Conservation (phyloP, 371 early-diverging fungal species). For the Gilbertella persicaria region DNA sequence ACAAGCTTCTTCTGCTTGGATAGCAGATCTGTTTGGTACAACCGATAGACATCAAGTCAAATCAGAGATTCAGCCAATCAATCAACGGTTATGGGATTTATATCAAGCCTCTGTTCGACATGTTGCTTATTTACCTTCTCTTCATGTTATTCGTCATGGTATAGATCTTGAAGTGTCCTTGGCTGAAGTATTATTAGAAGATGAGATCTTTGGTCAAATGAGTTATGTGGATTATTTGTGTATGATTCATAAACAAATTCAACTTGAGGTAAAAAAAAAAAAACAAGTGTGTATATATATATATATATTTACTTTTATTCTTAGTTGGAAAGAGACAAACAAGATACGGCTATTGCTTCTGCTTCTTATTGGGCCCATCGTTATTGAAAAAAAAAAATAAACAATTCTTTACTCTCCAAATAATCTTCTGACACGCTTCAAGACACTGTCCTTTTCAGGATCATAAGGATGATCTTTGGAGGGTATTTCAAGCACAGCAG, state of each 20-base stretch:
- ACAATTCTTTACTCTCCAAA: slow-evolving; percentile 72
- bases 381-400: slow-evolving; percentile 16
- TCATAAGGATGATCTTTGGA: slow-evolving; percentile 98
- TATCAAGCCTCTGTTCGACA: slow-evolving; percentile 2
- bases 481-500: slow-evolving; percentile 97
- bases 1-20: slow-evolving; percentile 11
- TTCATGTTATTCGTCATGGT: slow-evolving; percentile 63
- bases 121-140: slow-evolving; percentile 31
- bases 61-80: slow-evolving; percentile 15
- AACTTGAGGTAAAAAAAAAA: slow-evolving; percentile 62
- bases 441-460: slow-evolving; percentile 91
- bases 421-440: slow-evolving; percentile 92
- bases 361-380: slow-evolving; percentile 35
- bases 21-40: slow-evolving; percentile 26
- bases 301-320: background rate
- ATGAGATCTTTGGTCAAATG: slow-evolving; percentile 81
- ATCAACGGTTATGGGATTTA: slow-evolving; percentile 6
- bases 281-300: background rate
- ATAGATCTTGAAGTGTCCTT: slow-evolving; percentile 72
- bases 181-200: slow-evolving; percentile 69
- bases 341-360: slow-evolving; percentile 21
- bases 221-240: slow-evolving; percentile 93
- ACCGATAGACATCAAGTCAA: slow-evolving; percentile 21
- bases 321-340: slow-evolving; percentile 41
- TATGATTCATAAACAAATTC: slow-evolving; percentile 84